Conservation (phyloP, 1,284 basidiomycete genomes). For the Tylopilus orsonianus region DNA sequence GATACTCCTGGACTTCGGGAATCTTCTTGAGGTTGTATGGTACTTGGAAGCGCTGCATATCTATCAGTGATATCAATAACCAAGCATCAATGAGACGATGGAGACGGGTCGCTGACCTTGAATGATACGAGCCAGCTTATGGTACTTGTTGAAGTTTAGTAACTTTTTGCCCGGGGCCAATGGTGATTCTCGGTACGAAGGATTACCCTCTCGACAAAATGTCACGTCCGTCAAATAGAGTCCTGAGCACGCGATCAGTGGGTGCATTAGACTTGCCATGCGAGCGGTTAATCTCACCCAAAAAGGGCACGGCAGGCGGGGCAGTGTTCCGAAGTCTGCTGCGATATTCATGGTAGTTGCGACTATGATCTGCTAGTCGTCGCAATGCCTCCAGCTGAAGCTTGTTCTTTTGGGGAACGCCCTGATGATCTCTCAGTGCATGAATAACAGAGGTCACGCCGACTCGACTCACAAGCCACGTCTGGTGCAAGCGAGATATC, state of each 20-base stretch:
- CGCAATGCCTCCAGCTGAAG: slow-evolving; percentile 78
- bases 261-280: slow-evolving; percentile 6
- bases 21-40: slow-evolving; percentile 82
- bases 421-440: slow-evolving; percentile 46
- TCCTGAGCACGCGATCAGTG: slow-evolving; percentile 43
- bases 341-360: slow-evolving; percentile 94
- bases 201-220: slow-evolving; percentile 95
- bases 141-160: slow-evolving; percentile 95
- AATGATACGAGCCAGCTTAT: slow-evolving; percentile 86
- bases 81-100: not conserved
- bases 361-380: slow-evolving; percentile 83
- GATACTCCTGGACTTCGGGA: slow-evolving; percentile 79
- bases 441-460: not conserved
- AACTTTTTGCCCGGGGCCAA: slow-evolving; percentile 75
- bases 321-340: slow-evolving; percentile 76
- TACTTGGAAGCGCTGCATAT: slow-evolving; percentile 93
- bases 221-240: slow-evolving; percentile 91
- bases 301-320: slow-evolving; percentile 89
- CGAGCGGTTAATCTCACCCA: slow-evolving; percentile 53
- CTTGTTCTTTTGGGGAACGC: slow-evolving; percentile 83
- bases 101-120: slow-evolving; percentile 53
- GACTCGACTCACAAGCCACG: slow-evolving; percentile 74
- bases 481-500: slow-evolving; percentile 86
- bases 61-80: slow-evolving; percentile 38
- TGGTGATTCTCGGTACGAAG: slow-evolving; percentile 81